phyloP scores from a whole-genome alignment of 148 eudicot species.

The Drosera capensis region DNA sequence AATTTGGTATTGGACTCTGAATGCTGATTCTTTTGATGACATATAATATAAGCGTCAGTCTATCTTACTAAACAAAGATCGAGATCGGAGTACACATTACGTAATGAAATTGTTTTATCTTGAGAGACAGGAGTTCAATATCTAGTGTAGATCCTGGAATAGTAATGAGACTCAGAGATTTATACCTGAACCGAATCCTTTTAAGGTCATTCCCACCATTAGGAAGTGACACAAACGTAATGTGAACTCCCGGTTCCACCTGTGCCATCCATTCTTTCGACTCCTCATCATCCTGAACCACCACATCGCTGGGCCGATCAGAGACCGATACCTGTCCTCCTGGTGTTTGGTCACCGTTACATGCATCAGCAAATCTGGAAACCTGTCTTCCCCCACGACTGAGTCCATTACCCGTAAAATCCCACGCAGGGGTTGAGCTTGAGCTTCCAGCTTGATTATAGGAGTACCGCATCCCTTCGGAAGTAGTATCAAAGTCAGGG shows the following conservation, averaged over 20 bases:
- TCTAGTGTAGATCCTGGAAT: no score
- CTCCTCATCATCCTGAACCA: conserved; percentile 60
- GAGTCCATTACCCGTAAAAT: conserved; percentile 35
- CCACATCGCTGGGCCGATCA: conserved; percentile 39
- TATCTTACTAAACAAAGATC: no score
- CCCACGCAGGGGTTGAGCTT: conserved; percentile 91
- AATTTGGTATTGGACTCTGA: no score
- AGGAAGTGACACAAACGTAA: conserved; percentile 85
- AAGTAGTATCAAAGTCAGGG: conserved; percentile 65
- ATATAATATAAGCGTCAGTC: no score
- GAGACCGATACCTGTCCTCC: conserved; percentile 18
- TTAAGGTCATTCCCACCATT: conserved; percentile 90
- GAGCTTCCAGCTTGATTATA: conserved; percentile 67
- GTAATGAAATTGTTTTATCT: no score
- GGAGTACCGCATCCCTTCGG: conserved; percentile 69
- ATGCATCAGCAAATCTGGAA: conserved; percentile 34
- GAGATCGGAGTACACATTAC: no score
- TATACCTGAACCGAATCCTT: conserved; percentile 91
- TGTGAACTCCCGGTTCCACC: conserved; percentile 97
- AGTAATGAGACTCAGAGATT: no score
- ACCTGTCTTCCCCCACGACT: conserved; percentile 28
- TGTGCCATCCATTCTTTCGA: conserved; percentile 99
- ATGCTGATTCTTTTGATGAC: no score
- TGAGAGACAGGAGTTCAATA: no score
- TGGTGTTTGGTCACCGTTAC: conserved; percentile 20